Conservation (phyloP, 768 basidiomycete genomes). For the Mycena galericulata region DNA sequence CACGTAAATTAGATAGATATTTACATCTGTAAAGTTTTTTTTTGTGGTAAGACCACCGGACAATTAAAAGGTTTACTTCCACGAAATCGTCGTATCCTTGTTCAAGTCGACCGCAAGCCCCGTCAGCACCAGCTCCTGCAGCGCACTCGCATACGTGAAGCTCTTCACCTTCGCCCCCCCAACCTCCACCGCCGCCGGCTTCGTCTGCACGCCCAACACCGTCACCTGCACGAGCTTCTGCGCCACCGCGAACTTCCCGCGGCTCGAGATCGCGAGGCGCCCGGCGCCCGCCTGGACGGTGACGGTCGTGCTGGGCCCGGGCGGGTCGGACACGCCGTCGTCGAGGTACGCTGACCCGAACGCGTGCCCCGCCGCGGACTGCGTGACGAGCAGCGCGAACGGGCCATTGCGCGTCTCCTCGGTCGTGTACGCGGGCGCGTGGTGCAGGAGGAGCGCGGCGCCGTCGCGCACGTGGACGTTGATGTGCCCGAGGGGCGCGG, state of each 20-base stretch:
- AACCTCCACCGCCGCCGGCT: conserved; percentile 55
- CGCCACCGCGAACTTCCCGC: conserved; percentile 56
- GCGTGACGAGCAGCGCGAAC: conserved; percentile 72
- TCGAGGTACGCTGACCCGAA: conserved; percentile 76
- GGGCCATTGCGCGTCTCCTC: conserved; percentile 73
- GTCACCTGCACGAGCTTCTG: conserved; percentile 66
- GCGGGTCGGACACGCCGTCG: conserved; percentile 73
- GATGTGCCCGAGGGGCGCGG: conserved; percentile 81
- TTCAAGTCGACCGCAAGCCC: conserved; percentile 59
- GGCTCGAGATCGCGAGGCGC: conserved; percentile 51
- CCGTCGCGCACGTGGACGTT: conserved; percentile 80
- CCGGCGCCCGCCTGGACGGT: conserved; percentile 53
- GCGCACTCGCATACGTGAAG: conserved; percentile 55
- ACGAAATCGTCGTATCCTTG: conserved; percentile 45
- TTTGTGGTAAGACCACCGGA: too few species aligned
- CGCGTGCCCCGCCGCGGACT: conserved; percentile 59
- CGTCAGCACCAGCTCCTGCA: conserved; percentile 56
- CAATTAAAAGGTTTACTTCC: too few species aligned
- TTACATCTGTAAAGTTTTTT: too few species aligned
- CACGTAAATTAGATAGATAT: too few species aligned
- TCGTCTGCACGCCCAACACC: conserved; percentile 62
- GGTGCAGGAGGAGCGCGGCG: conserved; percentile 72
- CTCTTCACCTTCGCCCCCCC: conserved; percentile 46
- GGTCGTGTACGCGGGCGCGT: conserved; percentile 73
- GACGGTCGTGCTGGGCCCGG: conserved; percentile 63